Evolutionary conservation across 2,329 filamentous ascomycete species (phyloP).

Genomic region (Aspergillus jensenii): DNA sequence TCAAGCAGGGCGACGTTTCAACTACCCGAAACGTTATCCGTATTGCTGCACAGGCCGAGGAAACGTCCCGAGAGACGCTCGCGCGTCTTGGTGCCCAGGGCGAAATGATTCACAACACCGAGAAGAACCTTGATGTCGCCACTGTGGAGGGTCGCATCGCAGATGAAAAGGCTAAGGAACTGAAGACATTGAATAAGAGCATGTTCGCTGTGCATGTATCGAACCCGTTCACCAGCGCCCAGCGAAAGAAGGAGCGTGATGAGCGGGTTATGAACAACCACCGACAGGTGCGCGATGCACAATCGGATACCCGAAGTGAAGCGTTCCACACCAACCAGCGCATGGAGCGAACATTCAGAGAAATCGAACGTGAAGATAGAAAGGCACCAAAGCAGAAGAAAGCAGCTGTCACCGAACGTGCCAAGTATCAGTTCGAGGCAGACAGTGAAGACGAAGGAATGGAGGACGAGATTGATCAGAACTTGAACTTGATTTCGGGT

Average conservation of each 20-base stretch:
- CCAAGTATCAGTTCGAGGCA: slow-evolving; percentile 78
- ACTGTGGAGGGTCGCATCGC: slow-evolving; percentile 73
- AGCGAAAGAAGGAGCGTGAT: slow-evolving; percentile 64
- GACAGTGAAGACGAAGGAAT: slow-evolving; percentile 69
- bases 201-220: slow-evolving; percentile 85
- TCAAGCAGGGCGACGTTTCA: slow-evolving; percentile 76
- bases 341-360: slow-evolving; percentile 64
- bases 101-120: slow-evolving; percentile 77
- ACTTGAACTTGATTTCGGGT: slow-evolving; percentile 60
- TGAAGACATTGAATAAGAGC: slow-evolving; percentile 81
- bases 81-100: slow-evolving; percentile 74
- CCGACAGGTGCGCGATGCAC: slow-evolving; percentile 54
- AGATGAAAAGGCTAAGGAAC: slow-evolving; percentile 75
- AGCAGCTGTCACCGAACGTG: slow-evolving; percentile 58
- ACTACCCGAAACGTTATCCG: slow-evolving; percentile 69
- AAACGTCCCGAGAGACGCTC: slow-evolving; percentile 70
- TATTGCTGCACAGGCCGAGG: slow-evolving; percentile 67
- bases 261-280: slow-evolving; percentile 68
- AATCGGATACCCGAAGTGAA: slow-evolving; percentile 56
- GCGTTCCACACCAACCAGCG: slow-evolving; percentile 57
- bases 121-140: slow-evolving; percentile 78
- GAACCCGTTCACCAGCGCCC: slow-evolving; percentile 74
- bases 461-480: slow-evolving; percentile 69
- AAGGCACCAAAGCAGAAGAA: slow-evolving; percentile 53
- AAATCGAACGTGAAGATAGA: slow-evolving; percentile 55